Evolutionary conservation across 148 eudicot species (phyloP), one percentile per base, ranked within the genome.

Genomic region (Camellia japonica): DNA sequence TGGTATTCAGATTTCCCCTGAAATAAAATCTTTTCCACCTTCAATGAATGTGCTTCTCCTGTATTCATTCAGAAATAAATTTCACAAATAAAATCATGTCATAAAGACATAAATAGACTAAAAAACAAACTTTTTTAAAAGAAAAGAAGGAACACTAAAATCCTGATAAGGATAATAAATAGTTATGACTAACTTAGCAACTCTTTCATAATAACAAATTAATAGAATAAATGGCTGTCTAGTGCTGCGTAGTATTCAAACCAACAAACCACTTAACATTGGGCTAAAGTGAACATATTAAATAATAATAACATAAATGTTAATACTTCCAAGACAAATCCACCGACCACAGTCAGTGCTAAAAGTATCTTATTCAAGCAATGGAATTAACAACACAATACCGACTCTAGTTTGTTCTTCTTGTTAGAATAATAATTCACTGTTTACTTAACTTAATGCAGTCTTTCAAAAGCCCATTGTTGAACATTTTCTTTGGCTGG

Each of bases 41-140:
- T 94, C 79, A 94, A 81, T 23, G 98, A 94, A 86, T 94, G 97
- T 58, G 98, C 98, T 83, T 94, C 98, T 61, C 98, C 98, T 94
- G 86, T 81, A 68, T 59, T 41, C 23, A 62, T 69, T 47, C 47
- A 38, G 8, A 42, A 52, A 72, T 10, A 2, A 72, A 11, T 52
- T 19, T 20, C 42, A 72, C 14, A 14, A 6, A 64, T 11, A 52
- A 49, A 70, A 49, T 70, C 56, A 6, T 49, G 52, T 18, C 30
- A 7, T 46, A 52, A 51, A 20, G 19, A 11, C 49, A 10, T n/a
- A 68, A 41, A 68, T 16, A 11, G 42, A 72, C n/a, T 20, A 46
- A 54, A 43, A 69, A 46, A 15, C 6, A 15, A 38, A 44, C 0
- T 8, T 2, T 8, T 64, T 12, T 6, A 23, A 64, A 30, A 64